Conservation (phyloP, 306 rosid genomes). For the Elaeagnus macrophylla region DNA sequence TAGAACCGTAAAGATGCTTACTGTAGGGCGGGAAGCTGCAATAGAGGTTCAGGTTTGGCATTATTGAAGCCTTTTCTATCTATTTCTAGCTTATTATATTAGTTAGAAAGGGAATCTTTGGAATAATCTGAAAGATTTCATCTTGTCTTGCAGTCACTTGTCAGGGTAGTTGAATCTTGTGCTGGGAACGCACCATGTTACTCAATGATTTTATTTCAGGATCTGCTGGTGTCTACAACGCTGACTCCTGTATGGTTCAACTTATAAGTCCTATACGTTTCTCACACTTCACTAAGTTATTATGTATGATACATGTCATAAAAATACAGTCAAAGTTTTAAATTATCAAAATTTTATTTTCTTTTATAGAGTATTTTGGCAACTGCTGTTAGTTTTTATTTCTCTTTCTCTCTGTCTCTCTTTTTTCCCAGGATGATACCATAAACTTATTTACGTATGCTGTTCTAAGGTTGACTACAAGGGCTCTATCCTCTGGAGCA, state of each 20-base stretch:
- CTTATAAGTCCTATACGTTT: conserved; percentile 13
- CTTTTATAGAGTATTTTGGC: not conserved
- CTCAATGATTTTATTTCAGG: conserved; percentile 83
- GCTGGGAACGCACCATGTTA: conserved; percentile 67
- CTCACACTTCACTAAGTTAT: too few relatives aligned
- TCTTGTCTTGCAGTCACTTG: conserved; percentile 77
- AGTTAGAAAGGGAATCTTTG: not conserved
- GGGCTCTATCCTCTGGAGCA: conserved; percentile 65
- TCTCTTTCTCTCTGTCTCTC: conserved; percentile 8
- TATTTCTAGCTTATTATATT: not conserved
- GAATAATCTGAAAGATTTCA: conserved; percentile 15
- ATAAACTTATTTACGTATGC: conserved; percentile 83
- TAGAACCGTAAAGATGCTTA: conserved; percentile 90
- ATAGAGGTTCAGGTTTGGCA: conserved; percentile 85
- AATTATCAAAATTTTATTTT: too few relatives aligned
- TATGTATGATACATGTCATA: too few relatives aligned
- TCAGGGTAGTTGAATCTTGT: conserved; percentile 67
- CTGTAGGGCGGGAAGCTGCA: conserved; percentile 89
- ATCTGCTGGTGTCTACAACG: conserved; percentile 88
- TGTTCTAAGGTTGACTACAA: conserved; percentile 82
- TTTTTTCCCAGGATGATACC: conserved; percentile 71
- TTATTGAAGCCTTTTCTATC: not conserved
- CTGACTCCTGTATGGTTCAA: conserved; percentile 81
- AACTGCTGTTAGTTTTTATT: conserved; percentile 1
- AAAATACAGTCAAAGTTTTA: too few relatives aligned